Evolutionary conservation across 257 asterid genomes (phyloP).

Genomic region (Paulownia fortunei): DNA sequence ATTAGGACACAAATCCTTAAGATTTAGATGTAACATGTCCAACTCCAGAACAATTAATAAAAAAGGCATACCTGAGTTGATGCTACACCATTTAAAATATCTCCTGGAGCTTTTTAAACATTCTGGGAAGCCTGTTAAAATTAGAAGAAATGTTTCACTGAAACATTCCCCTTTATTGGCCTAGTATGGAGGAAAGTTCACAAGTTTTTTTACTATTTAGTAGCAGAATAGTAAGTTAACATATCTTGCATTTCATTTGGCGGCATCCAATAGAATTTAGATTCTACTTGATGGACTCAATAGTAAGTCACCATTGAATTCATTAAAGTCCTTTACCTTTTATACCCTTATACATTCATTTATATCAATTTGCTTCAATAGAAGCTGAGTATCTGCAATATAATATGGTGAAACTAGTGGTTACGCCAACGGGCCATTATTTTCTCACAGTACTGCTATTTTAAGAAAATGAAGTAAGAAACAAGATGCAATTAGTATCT

Average conservation of each 20-base stretch:
- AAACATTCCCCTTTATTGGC: background rate
- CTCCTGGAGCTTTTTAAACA: background rate
- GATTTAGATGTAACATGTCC: background rate
- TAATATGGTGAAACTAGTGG: conserved; percentile 2
- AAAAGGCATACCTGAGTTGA: background rate
- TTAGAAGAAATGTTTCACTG: background rate
- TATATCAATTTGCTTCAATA: background rate
- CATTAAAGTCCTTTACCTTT: background rate
- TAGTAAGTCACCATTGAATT: background rate
- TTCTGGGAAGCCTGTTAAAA: background rate
- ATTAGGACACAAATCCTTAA: background rate
- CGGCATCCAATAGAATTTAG: background rate
- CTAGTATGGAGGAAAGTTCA: background rate
- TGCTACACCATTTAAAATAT: background rate
- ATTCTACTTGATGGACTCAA: background rate
- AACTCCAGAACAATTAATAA: background rate
- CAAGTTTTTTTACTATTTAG: background rate
- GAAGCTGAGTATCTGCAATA: background rate
- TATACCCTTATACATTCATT: background rate
- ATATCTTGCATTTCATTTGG: background rate
- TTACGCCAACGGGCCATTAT: background rate
- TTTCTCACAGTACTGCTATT: conserved; percentile 1
- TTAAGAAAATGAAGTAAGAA: background rate
- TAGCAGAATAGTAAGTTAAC: background rate
- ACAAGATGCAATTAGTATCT: background rate